Evolutionary conservation across 352 stramenopile genomes (phyloP).

Genomic region (Globisporangium nunn): DNA sequence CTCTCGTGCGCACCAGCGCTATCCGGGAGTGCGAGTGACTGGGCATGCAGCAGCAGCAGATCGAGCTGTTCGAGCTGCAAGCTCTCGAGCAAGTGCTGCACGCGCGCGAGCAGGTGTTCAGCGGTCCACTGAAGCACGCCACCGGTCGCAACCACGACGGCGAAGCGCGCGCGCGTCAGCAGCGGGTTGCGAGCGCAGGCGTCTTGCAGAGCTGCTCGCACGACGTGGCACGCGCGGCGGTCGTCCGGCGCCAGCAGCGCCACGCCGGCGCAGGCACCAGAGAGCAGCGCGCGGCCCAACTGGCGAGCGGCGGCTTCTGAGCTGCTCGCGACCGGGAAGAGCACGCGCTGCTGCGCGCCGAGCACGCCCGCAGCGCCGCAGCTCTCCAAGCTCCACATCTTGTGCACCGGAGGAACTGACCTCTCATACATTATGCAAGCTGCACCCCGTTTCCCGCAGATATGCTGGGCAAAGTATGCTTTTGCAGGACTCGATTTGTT

Average conservation of each 20-base stretch:
- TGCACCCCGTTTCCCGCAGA: no score
- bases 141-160: constrained; percentile 19
- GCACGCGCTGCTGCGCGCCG: constrained; percentile 31
- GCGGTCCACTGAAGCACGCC: constrained; percentile 6
- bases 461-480: no score
- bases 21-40: constrained; percentile 10
- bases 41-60: constrained; percentile 30
- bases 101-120: constrained; percentile 13
- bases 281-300: constrained; percentile 22
- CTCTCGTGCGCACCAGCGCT: constrained; percentile 17
- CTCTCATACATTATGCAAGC: no score
- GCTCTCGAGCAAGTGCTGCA: constrained; percentile 23
- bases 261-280: constrained; percentile 32
- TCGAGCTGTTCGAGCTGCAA: constrained; percentile 34
- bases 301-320: constrained; percentile 15
- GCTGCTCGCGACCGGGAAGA: constrained; percentile 34
- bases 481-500: not conserved
- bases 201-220: constrained; percentile 21
- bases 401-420: no score
- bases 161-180: constrained; percentile 23
- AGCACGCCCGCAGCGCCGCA: constrained; percentile 28
- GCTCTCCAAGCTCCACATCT: constrained; percentile 49
- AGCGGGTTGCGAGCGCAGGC: constrained; percentile 20
- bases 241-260: constrained; percentile 27
- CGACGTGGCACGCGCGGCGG: constrained; percentile 15